These are phyloP conservation scores for Conringia planisiliqua DNA, from an alignment of 345 rosid species.

Conservation along the genomic window DNA sequence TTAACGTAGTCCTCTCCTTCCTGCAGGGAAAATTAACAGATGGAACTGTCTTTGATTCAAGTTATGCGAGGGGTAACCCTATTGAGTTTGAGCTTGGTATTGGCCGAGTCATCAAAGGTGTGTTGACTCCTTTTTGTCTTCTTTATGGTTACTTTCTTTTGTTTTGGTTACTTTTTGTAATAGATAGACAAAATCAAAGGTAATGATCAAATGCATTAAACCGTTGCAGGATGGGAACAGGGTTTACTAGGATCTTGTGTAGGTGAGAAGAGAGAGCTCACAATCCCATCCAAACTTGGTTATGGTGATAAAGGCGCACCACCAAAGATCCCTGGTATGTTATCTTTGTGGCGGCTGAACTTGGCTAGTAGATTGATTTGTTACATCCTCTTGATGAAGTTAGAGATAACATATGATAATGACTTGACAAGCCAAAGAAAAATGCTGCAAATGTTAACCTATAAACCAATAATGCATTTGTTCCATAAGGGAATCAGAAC, in stretches of 20 bases:
- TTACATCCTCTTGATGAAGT: not conserved
- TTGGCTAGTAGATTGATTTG: no score
- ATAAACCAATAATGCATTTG: not conserved
- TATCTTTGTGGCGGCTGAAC: no score
- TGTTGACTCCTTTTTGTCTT: not conserved
- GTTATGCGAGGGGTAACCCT: conserved; percentile 95
- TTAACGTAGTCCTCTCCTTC: not conserved
- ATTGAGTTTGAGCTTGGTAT: conserved; percentile 91
- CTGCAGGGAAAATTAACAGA: conserved; percentile 86
- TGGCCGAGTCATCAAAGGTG: conserved; percentile 94
- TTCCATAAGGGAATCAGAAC: not conserved
- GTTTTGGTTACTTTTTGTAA: no score
- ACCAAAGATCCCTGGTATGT: conserved; percentile 81
- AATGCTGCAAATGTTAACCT: not conserved
- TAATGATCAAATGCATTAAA: not conserved
- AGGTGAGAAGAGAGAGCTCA: conserved; percentile 87
- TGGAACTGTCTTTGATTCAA: conserved; percentile 94
- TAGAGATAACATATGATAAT: not conserved
- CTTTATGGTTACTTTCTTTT: not conserved
- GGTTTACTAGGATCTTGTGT: conserved; percentile 81
- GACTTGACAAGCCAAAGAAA: not conserved
- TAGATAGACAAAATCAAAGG: not conserved
- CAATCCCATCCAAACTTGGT: conserved; percentile 90
- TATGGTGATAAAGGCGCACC: conserved; percentile 88
- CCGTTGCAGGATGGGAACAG: conserved; percentile 88